Percentiles rank a stretch among this genome's conserved stretches.
Evolutionary conservation across 805 yeast genomes (phyloP).

Genomic region (Candida glaebosa): DNA sequence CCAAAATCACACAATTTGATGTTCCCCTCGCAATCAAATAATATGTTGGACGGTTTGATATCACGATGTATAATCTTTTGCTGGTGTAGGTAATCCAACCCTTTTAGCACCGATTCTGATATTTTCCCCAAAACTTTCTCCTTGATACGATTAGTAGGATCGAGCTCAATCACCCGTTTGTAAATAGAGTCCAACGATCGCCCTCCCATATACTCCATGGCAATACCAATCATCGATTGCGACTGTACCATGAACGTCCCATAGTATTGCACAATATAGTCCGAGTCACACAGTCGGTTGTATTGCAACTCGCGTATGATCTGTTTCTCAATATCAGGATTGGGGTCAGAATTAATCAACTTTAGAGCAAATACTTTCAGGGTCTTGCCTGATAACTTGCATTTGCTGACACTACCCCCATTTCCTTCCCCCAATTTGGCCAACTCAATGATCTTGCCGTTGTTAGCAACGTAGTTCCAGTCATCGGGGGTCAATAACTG

Average conservation of each 20-base stretch:
- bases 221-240: slow-evolving; percentile 79
- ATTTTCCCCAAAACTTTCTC: slow-evolving; percentile 90
- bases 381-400: slow-evolving; percentile 45
- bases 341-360: slow-evolving; percentile 68
- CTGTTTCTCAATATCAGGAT: slow-evolving; percentile 86
- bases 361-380: slow-evolving; percentile 77
- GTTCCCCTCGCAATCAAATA: slow-evolving; percentile 71
- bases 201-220: slow-evolving; percentile 98
- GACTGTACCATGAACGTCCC: slow-evolving; percentile 84
- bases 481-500: slow-evolving; percentile 58
- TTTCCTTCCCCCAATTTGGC: slow-evolving; percentile 88
- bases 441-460: slow-evolving; percentile 62
- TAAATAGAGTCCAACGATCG: slow-evolving; percentile 88
- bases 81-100: slow-evolving; percentile 83
- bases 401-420: slow-evolving; percentile 86
- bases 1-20: slow-evolving; percentile 97
- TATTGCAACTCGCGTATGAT: slow-evolving; percentile 87
- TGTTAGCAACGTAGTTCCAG: slow-evolving; percentile 64
- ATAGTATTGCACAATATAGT: slow-evolving; percentile 84
- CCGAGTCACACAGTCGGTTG: slow-evolving; percentile 76
- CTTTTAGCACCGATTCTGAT: slow-evolving; percentile 80
- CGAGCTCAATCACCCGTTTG: slow-evolving; percentile 61
- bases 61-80: slow-evolving; percentile 90
- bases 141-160: slow-evolving; percentile 77
- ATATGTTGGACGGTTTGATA: slow-evolving; percentile 91